Percentiles rank a stretch among this genome's conserved stretches.
These are phyloP conservation scores for Bidens hawaiensis DNA, from an alignment of 140 eudicot genomes.

Conservation along the genomic window DNA sequence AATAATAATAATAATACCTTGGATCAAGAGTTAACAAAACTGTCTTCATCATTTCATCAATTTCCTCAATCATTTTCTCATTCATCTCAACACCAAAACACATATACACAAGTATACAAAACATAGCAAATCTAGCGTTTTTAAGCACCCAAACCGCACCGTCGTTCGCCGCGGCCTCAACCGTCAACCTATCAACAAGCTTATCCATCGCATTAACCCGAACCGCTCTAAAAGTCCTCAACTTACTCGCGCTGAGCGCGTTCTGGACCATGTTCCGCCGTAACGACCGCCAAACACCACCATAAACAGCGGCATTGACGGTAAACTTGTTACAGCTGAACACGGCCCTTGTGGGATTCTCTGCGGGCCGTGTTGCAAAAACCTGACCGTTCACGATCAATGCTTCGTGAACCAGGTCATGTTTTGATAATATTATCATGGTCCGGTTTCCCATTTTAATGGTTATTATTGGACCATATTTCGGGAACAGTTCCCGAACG, in stretches of 20 bases:
- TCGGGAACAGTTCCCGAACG: slow-evolving; percentile 48
- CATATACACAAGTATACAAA: slow-evolving; percentile 69
- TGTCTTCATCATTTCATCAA: slow-evolving; percentile 78
- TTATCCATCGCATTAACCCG: slow-evolving; percentile 63
- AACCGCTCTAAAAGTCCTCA: slow-evolving; percentile 38
- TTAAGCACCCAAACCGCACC: slow-evolving; percentile 73
- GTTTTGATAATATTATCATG: slow-evolving; percentile 52
- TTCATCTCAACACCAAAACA: slow-evolving; percentile 84
- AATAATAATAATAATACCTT: too few relatives aligned
- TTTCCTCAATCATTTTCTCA: slow-evolving; percentile 45
- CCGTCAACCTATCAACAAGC: slow-evolving; percentile 37
- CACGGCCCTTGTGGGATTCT: slow-evolving; percentile 71
- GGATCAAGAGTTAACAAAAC: slow-evolving; percentile 67
- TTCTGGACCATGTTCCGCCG: slow-evolving; percentile 78
- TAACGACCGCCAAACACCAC: slow-evolving; percentile 84
- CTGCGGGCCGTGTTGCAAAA: slow-evolving; percentile 66
- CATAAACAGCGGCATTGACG: slow-evolving; percentile 72
- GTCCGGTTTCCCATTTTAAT: slow-evolving; percentile 77
- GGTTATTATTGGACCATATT: slow-evolving; percentile 66
- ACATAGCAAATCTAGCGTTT: slow-evolving; percentile 74
- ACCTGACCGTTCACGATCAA: slow-evolving; percentile 58
- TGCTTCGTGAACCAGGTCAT: slow-evolving; percentile 60
- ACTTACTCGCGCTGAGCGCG: slow-evolving; percentile 47
- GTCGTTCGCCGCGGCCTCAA: slow-evolving; percentile 50
- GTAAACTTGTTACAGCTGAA: slow-evolving; percentile 85